Percentiles rank a stretch among this genome's conserved stretches.
Evolutionary conservation across 768 basidiomycete genomes (phyloP).

Genomic region (Boletus rufocinnamomeus): DNA sequence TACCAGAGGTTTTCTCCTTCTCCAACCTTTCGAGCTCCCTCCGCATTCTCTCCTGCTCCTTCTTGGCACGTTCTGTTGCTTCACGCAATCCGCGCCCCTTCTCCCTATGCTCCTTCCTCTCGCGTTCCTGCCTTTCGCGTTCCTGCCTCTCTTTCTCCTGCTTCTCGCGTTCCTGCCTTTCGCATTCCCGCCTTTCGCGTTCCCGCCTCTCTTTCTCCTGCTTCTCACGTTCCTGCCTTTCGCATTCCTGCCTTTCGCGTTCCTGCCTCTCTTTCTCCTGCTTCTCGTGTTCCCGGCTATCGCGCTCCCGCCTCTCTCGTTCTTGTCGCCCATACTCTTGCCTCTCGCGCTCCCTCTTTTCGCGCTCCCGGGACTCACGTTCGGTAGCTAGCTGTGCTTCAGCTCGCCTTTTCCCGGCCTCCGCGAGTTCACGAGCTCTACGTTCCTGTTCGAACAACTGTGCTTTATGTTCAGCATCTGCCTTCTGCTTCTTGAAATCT

Average conservation of each 20-base stretch:
- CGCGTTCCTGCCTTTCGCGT: background rate
- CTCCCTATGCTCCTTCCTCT: background rate
- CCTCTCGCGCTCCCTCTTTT: slow-evolving; percentile 1
- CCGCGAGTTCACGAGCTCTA: slow-evolving; percentile 28
- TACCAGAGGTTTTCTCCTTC: slow-evolving; percentile 10
- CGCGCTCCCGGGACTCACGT: slow-evolving; percentile 9
- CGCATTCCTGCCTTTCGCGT: background rate
- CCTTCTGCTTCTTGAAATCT: slow-evolving; percentile 22
- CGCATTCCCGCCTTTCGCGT: background rate
- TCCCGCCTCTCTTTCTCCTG: too few species aligned
- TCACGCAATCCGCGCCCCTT: background rate
- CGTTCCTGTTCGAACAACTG: slow-evolving; percentile 30
- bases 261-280: background rate
- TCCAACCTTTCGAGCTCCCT: background rate
- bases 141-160: background rate
- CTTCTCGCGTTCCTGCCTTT: background rate
- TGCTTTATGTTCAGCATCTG: slow-evolving; percentile 20
- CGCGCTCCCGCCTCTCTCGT: background rate
- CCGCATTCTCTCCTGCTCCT: background rate
- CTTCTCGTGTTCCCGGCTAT: background rate
- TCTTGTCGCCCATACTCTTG: background rate
- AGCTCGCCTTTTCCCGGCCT: slow-evolving; percentile 16
- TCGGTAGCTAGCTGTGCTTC: slow-evolving; percentile 24
- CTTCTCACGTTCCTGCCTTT: background rate
- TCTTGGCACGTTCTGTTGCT: background rate